Conservation (phyloP, 179 eudicot genomes). For the Spinacia oleracea region DNA sequence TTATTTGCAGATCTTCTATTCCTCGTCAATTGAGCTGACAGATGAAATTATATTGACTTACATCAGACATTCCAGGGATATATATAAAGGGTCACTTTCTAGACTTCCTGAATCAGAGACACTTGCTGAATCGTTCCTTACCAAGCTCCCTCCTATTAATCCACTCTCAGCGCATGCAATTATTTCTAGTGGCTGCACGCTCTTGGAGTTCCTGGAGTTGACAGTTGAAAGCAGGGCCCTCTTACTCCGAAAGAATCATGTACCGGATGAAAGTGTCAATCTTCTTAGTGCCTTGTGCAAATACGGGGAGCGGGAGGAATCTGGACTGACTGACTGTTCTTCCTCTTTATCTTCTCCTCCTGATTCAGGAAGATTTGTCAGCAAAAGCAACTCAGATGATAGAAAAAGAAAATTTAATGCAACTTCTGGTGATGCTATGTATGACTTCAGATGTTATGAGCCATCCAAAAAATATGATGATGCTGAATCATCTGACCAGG, state of each 20-base stretch:
- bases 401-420: constrained; percentile 46
- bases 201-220: constrained; percentile 65
- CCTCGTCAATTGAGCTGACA: constrained; percentile 70
- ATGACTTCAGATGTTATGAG: constrained; percentile 37
- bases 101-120: constrained; percentile 85
- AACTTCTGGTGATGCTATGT: constrained; percentile 33
- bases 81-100: constrained; percentile 49
- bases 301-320: constrained; percentile 87
- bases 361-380: constrained; percentile 45
- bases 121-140: constrained; percentile 82
- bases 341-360: constrained; percentile 87
- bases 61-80: constrained; percentile 46
- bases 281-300: constrained; percentile 59
- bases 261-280: constrained; percentile 68
- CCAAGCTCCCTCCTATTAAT: constrained; percentile 83
- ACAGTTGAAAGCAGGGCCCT: constrained; percentile 55
- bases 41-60: constrained; percentile 77
- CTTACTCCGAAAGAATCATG: constrained; percentile 55
- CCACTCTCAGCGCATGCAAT: constrained; percentile 95
- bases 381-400: constrained; percentile 43
- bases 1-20: constrained; percentile 74
- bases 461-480: constrained; percentile 31
- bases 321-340: constrained; percentile 88
- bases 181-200: constrained; percentile 62
- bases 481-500: constrained; percentile 27